Base-by-base conservation (phyloP, 177 flowering plant genomes). In the Vitis hybrid region DNA sequence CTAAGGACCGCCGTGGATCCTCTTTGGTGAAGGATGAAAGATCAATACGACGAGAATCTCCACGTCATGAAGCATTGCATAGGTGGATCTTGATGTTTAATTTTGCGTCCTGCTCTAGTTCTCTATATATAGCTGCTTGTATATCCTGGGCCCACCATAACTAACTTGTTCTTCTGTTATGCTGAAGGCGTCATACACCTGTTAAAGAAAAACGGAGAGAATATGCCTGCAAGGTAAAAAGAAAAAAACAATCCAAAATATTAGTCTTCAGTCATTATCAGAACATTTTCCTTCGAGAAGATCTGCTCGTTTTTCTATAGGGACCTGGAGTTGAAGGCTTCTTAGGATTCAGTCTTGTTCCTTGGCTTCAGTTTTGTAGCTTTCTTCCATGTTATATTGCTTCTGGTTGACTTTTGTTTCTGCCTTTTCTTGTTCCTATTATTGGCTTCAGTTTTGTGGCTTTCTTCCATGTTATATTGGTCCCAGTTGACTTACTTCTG, bases 171-270 rank as follows among this genome's bases (percentile, higher is more conserved):
- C 82, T 81, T 93, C 90, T 91, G 77, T 83, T 81, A 82, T 91
- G 79, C 94, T 96, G 97, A 96, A 96, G 98, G 99, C 95, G 83
- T 72, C 91, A 70, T 70, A 87, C 97, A 83, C 99, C 98, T 64
- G 85, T 87, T 81, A 91, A 86, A 83, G 93, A 88, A 78, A 93
- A 88, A 86, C 85, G 95, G 82, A 93, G 97, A 81, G 99, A 93
- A 55, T 93, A 96, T 91, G 80, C 85, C 75, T 91, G 98, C 97
- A 96, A 96, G 99, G 99, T 96, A 96, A 90, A 88, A 62, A 66
- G 8, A 65, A 62, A 63, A 74, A 46, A 66, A 59, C 69, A 82
- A 60, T 70, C 57, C 74, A 76, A 75, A 80, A 80, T 82, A 69
- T 75, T 74, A 69, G 76, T 76, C 71, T 83, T 82, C 70, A 64